Evolutionary conservation across 345 rosid species (phyloP).

Genomic region (Gossypium ekmanianum): DNA sequence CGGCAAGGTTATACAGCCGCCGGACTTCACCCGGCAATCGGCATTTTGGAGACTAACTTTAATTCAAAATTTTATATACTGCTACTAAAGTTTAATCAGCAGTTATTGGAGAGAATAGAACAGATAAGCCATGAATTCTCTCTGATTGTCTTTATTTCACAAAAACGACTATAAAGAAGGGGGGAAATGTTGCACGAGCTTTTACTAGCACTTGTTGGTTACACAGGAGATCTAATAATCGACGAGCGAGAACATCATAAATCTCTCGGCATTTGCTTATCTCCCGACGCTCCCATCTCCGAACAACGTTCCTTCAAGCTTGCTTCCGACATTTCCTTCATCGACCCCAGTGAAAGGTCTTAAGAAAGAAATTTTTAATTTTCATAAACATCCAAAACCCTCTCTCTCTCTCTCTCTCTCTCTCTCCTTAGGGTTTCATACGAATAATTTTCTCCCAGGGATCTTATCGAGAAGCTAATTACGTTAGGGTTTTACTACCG

Average conservation of each 20-base stretch:
- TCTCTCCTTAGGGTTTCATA: neutral
- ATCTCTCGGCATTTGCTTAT: slow-evolving; percentile 48
- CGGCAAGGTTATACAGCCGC: neutral
- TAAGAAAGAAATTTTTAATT: neutral
- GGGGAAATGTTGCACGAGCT: slow-evolving; percentile 78
- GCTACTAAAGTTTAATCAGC: neutral
- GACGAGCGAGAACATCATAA: slow-evolving; percentile 75
- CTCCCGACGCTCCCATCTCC: slow-evolving; percentile 62
- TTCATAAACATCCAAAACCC: neutral
- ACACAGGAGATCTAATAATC: slow-evolving; percentile 88
- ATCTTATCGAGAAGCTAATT: slow-evolving; percentile 77
- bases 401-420: neutral
- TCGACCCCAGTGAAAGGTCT: slow-evolving; percentile 82
- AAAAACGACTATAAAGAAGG: neutral
- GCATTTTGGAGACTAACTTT: neutral
- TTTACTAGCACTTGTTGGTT: slow-evolving; percentile 74
- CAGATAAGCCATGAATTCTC: neutral
- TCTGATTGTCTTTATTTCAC: neutral
- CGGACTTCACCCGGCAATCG: neutral
- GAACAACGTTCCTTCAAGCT: slow-evolving; percentile 69
- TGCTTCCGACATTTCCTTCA: slow-evolving; percentile 87
- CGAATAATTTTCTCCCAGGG: slow-evolving; percentile 38
- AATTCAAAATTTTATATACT: slow-evolving; percentile 2
- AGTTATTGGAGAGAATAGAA: neutral
- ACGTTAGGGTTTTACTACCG: slow-evolving; percentile 85